Percentiles rank a stretch among this genome's conserved stretches.
These are phyloP conservation scores for Calonectria pteridis DNA, from an alignment of 2,329 filamentous ascomycete genomes.

Conservation along the genomic window DNA sequence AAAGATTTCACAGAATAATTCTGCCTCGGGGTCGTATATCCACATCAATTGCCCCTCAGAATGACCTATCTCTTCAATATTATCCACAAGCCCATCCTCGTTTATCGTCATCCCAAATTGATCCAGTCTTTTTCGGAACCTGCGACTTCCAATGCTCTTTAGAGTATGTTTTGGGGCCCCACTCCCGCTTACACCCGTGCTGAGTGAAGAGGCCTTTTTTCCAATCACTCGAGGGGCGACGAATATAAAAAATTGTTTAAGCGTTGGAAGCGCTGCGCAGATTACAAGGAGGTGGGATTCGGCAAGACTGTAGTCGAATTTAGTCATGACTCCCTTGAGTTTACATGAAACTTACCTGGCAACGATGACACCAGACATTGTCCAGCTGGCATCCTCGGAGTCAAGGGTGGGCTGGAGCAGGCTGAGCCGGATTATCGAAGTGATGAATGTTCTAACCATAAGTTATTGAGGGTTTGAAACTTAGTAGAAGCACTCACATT, in stretches of 20 bases:
- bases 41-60: neutral
- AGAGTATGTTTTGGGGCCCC: neutral
- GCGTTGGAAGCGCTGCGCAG: conserved; percentile 25
- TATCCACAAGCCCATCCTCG: neutral
- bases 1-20: neutral
- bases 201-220: neutral
- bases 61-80: neutral
- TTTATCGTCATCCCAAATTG: neutral
- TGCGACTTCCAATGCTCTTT: neutral
- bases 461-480: neutral
- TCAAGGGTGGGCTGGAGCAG: conserved; percentile 21
- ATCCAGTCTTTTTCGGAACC: neutral
- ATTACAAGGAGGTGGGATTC: conserved; percentile 33
- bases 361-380: neutral
- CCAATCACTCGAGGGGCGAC: conserved; percentile 20
- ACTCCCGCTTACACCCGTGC: neutral
- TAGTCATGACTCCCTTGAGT: accelerated
- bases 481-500: neutral
- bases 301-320: conserved; percentile 16
- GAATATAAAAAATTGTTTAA: conserved; percentile 29
- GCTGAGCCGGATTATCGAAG: conserved; percentile 29
- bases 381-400: conserved; percentile 25
- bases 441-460: conserved; percentile 23
- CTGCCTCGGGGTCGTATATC: neutral
- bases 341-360: neutral